Percentiles rank a stretch among this genome's conserved stretches.
Conservation (phyloP, 2,329 filamentous ascomycete species). For the Talaromyces sp. region DNA sequence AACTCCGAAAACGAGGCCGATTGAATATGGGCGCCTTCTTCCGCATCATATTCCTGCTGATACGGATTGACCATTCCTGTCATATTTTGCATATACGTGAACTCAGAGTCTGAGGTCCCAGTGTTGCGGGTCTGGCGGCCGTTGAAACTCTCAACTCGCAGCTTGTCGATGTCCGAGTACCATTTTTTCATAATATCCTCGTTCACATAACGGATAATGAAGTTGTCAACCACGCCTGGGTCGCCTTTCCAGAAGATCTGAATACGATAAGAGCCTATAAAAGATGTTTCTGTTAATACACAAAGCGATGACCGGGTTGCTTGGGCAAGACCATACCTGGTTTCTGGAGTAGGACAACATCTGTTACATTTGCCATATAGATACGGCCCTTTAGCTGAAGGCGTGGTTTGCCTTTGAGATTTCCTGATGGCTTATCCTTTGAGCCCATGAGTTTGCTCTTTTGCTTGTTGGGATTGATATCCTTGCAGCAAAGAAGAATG, state of each 20-base stretch:
- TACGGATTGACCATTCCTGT: slow-evolving; percentile 73
- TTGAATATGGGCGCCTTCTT: slow-evolving; percentile 44
- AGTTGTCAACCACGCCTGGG: slow-evolving; percentile 90
- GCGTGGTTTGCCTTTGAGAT: slow-evolving; percentile 66
- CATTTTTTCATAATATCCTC: slow-evolving; percentile 94
- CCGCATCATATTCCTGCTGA: slow-evolving; percentile 53
- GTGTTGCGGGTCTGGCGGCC: slow-evolving; percentile 48
- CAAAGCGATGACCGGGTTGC: not conserved
- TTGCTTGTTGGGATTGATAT: slow-evolving; percentile 76
- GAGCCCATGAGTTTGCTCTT: slow-evolving; percentile 57
- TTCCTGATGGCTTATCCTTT: slow-evolving; percentile 66
- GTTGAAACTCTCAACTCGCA: slow-evolving; percentile 58
- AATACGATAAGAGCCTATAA: slow-evolving; percentile 78
- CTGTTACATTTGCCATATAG: slow-evolving; percentile 98
- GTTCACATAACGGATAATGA: slow-evolving; percentile 86
- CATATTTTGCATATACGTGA: slow-evolving; percentile 70
- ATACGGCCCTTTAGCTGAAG: slow-evolving; percentile 94
- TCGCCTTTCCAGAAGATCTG: slow-evolving; percentile 99
- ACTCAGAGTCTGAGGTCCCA: slow-evolving; percentile 62
- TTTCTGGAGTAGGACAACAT: slow-evolving; percentile 81
- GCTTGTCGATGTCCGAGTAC: slow-evolving; percentile 71
- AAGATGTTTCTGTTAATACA: not conserved
- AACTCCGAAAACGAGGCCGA: slow-evolving; percentile 44
- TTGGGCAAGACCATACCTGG: slow-evolving; percentile 59
- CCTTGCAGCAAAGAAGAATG: slow-evolving; percentile 95